Conservation (phyloP, 495 filamentous ascomycete genomes). For the Lophiostoma macrostomum region DNA sequence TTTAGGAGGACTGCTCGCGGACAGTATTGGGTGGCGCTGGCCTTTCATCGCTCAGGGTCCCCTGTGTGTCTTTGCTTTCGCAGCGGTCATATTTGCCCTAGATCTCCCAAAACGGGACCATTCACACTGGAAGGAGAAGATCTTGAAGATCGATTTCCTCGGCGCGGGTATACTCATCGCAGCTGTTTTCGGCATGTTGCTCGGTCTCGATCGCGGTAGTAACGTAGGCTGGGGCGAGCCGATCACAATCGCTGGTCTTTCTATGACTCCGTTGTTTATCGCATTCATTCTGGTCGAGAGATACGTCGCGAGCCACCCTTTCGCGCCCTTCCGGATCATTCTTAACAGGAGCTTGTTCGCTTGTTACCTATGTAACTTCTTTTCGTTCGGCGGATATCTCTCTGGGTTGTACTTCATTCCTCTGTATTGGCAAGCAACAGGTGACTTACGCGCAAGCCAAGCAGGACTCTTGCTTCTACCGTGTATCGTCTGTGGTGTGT, state of each 20-base stretch:
- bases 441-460: conserved; percentile 61
- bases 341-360: conserved; percentile 67
- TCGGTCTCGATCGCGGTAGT: conserved; percentile 75
- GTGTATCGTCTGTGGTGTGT: conserved; percentile 59
- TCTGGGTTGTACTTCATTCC: conserved; percentile 71
- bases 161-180: conserved; percentile 66
- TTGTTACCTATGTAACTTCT: conserved; percentile 72
- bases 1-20: conserved; percentile 70
- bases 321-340: conserved; percentile 77
- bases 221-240: conserved; percentile 66
- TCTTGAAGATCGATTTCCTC: conserved; percentile 74
- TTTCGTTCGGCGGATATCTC: conserved; percentile 66
- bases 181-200: conserved; percentile 67
- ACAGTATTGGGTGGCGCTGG: conserved; percentile 82
- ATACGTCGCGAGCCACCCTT: conserved; percentile 69
- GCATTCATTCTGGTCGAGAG: conserved; percentile 70
- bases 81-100: conserved; percentile 60
- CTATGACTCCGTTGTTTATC: conserved; percentile 57
- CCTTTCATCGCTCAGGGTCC: conserved; percentile 71
- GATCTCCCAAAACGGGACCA: conserved; percentile 57
- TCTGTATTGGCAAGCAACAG: conserved; percentile 74
- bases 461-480: conserved; percentile 69
- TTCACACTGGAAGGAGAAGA: conserved; percentile 59
- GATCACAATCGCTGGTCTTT: conserved; percentile 58
- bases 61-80: conserved; percentile 63